Evolutionary conservation across 345 rosid genomes (phyloP).

Genomic region (thale cress (Arabidopsis thaliana)): TAIR10.1 NC_003070.9:26654001-26654500

Average conservation of each 20-base stretch:
- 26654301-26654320: background rate
- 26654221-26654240: background rate
- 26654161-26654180: background rate
- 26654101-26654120: background rate
- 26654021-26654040: background rate
- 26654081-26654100: background rate
- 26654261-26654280: conserved; percentile 7
- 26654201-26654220: background rate
- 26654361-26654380: conserved; percentile 11
- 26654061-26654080: background rate
- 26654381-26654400: conserved; percentile 10
- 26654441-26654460: conserved; percentile 33
- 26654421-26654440: conserved; percentile 25
- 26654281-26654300: background rate
- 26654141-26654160: background rate
- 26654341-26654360: background rate
- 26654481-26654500: conserved; percentile 23
- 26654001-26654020: conserved; percentile 10
- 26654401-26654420: conserved; percentile 6
- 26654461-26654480: conserved; percentile 36
- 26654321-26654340: conserved; percentile 1
- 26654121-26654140: background rate
- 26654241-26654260: background rate
- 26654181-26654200: background rate
- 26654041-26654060: background rate